Percentiles rank a stretch among this genome's conserved stretches.
Conservation (phyloP, 306 rosid genomes). For the Cicer chorassanicum region DNA sequence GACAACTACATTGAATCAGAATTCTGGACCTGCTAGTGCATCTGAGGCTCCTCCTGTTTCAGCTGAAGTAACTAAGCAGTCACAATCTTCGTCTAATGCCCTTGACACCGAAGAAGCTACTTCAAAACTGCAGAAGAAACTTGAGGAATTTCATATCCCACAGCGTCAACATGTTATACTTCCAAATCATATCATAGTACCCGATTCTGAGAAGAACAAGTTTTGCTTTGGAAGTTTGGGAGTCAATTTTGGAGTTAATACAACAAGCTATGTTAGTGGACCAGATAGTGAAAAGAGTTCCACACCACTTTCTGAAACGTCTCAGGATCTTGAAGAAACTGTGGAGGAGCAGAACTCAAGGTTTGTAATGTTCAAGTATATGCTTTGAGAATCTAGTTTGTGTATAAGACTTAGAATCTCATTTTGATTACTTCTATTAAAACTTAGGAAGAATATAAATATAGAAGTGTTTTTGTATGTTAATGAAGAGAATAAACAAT, state of each 20-base stretch:
- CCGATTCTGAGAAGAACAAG: slow-evolving; percentile 93
- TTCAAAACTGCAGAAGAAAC: slow-evolving; percentile 70
- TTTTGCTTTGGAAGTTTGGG: slow-evolving; percentile 97
- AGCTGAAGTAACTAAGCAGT: slow-evolving; percentile 50
- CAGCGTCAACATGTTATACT: slow-evolving; percentile 87
- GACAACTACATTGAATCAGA: slow-evolving; percentile 58
- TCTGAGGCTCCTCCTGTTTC: slow-evolving; percentile 57
- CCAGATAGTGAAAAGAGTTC: slow-evolving; percentile 75
- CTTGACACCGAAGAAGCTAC: slow-evolving; percentile 70
- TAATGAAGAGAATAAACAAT: slow-evolving; percentile 27
- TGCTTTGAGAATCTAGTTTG: slow-evolving; percentile 25
- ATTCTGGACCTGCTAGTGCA: slow-evolving; percentile 60
- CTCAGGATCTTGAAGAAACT: slow-evolving; percentile 72
- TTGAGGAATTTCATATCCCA: slow-evolving; percentile 70
- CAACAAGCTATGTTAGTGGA: slow-evolving; percentile 52
- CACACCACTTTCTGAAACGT: slow-evolving; percentile 71
- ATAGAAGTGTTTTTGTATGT: slow-evolving; percentile 1
- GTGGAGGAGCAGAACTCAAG: slow-evolving; percentile 71
- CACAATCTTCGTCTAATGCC: slow-evolving; percentile 57
- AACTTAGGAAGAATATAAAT: slow-evolving; percentile 31
- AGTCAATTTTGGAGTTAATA: slow-evolving; percentile 62
- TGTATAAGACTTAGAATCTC: slow-evolving; percentile 4
- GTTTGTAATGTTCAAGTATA: slow-evolving; percentile 56
- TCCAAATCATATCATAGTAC: slow-evolving; percentile 88
- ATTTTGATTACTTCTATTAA: slow-evolving; percentile 12